Base-by-base conservation (phyloP, 192 early-diverging fungal genomes). In the Thamnidium elegans region DNA sequence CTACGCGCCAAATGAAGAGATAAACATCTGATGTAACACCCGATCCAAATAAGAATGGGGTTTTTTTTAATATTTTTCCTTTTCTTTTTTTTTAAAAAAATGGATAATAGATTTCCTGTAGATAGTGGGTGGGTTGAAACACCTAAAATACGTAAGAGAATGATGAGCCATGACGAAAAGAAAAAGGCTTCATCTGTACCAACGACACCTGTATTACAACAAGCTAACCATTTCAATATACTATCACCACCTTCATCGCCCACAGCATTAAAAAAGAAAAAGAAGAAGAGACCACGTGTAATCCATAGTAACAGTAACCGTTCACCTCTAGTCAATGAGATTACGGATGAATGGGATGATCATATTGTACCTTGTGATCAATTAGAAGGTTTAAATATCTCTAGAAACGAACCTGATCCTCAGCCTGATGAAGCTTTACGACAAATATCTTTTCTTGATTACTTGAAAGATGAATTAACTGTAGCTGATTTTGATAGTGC, bases 401-500 rank as follows among this genome's bases (percentile, higher is more conserved):
- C 44, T 13, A 15, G 10, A 31, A 54, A 3, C 5, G 19, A 11
- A 3, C 44, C 36, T 8, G 7, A 15, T 26, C 43, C 19, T 0
- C 1, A 15, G n/a, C 4, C 21, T 62, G 62, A 46, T 56, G 63
- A 44, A 62, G 58, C n/a, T 59, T 45, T 23, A 48, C 59, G 44
- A 50, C 43, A 47, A 47, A 50, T 77, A 20, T 74, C 82, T 0
- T 69, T 86, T 15, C 82, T 82, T 81, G 79, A 84, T 39, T 83
- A 86, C 55, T 34, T 87, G 7, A 79, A 79, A n/a, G 86, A 85
- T 39, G 86, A 87, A 73, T 65, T 87, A 39, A 81, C 78, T 10
- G 79, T 80, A 3, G 76, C 81, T 13, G 90, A 91, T 32, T 86
- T 83, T 72, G 89, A 92, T 62, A 69, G 79, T 17, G 81, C 81